phyloP scores from a whole-genome alignment of 2,329 filamentous ascomycete species.

The Calonectria pseudoreteaudii region DNA sequence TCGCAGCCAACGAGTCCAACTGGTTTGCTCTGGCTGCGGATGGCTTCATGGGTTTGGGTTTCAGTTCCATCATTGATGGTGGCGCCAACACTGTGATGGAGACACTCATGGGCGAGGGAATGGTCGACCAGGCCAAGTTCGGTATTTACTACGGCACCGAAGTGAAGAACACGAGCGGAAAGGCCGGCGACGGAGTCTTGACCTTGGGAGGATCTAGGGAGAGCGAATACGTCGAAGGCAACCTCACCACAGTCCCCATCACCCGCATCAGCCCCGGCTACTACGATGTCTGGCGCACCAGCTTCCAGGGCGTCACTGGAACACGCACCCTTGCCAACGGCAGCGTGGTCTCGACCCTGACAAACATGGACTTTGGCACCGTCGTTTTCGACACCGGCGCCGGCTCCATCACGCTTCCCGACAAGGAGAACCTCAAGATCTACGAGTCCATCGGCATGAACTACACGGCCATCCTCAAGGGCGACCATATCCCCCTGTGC shows the following conservation, averaged over 20 bases:
- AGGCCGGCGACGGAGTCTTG: slow-evolving; percentile 40
- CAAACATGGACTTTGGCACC: slow-evolving; percentile 24
- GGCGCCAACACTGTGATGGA: slow-evolving; percentile 48
- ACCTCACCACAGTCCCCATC: slow-evolving; percentile 36
- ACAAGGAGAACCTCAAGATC: slow-evolving; percentile 38
- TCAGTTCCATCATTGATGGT: slow-evolving; percentile 46
- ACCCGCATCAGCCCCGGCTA: slow-evolving; percentile 19
- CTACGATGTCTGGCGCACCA: slow-evolving; percentile 50
- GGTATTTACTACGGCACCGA: slow-evolving; percentile 46
- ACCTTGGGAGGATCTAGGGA: slow-evolving; percentile 49
- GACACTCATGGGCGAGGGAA: slow-evolving; percentile 43
- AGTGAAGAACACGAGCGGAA: slow-evolving; percentile 19
- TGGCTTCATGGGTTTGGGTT: slow-evolving; percentile 52
- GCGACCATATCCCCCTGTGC: slow-evolving; percentile 48
- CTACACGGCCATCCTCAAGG: slow-evolving; percentile 45
- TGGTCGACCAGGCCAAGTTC: slow-evolving; percentile 47
- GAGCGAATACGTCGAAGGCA: slow-evolving; percentile 44
- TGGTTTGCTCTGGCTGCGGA: slow-evolving; percentile 47
- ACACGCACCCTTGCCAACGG: slow-evolving; percentile 32
- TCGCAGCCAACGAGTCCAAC: slow-evolving; percentile 44
- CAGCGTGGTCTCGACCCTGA: slow-evolving; percentile 18
- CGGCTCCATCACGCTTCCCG: slow-evolving; percentile 42
- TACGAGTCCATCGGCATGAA: slow-evolving; percentile 52
- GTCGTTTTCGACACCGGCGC: slow-evolving; percentile 52
- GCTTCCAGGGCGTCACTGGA: slow-evolving; percentile 14